These are phyloP conservation scores for Lactarius hatsudake DNA, from an alignment of 768 basidiomycete species.

Conservation along the genomic window DNA sequence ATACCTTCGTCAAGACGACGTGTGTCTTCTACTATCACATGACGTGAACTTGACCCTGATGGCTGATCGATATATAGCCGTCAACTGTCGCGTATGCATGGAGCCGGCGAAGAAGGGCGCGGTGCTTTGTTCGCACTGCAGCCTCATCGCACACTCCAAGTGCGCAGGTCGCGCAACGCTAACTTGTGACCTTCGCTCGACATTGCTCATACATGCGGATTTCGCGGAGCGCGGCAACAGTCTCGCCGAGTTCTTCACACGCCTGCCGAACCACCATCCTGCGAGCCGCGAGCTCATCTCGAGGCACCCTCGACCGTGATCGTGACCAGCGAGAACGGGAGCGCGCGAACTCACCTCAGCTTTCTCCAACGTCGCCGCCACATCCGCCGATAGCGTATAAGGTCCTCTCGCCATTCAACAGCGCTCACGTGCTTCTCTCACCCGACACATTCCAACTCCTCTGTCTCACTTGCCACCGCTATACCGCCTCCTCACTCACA, in stretches of 20 bases:
- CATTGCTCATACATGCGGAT: conserved; percentile 71
- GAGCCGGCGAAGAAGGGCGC: conserved; percentile 79
- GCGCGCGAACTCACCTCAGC: conserved; percentile 6
- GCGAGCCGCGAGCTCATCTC: conserved; percentile 20
- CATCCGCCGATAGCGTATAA: too few species aligned
- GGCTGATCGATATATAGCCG: conserved; percentile 47
- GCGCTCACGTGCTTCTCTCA: too few species aligned
- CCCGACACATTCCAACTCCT: too few species aligned
- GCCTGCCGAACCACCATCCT: conserved; percentile 39
- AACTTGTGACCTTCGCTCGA: conserved; percentile 78
- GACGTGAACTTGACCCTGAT: conserved; percentile 1
- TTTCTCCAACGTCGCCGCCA: conserved; percentile 1
- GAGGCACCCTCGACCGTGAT: conserved; percentile 20
- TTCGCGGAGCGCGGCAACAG: conserved; percentile 65
- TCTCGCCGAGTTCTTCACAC: conserved; percentile 53
- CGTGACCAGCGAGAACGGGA: background rate
- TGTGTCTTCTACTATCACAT: conserved; percentile 47
- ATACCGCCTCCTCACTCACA: too few species aligned
- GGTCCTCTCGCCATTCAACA: too few species aligned
- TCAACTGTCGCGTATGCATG: conserved; percentile 83
- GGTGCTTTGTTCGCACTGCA: conserved; percentile 86
- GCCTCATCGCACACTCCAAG: conserved; percentile 80
- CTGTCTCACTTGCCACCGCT: too few species aligned
- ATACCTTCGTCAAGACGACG: conserved; percentile 89
- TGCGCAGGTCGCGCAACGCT: conserved; percentile 72